Percentiles rank a stretch among this genome's conserved stretches.
Evolutionary conservation across 768 basidiomycete species (phyloP).

Genomic region (Serpula lacrymans): DNA sequence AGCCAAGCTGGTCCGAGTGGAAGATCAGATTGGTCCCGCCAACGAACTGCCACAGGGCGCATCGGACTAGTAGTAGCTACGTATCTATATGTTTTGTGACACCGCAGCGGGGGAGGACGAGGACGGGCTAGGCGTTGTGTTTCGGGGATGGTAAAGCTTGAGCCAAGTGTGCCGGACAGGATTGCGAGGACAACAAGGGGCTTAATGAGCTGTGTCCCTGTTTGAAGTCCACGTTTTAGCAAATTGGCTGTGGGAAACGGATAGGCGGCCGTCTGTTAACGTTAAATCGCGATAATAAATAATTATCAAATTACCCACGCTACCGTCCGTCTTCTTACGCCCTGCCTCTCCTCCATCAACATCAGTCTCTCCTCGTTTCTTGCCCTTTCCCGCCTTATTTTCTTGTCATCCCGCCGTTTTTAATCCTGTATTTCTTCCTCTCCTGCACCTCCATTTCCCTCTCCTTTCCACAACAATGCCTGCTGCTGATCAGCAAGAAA

Average conservation of each 20-base stretch:
- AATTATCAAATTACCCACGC: conserved; percentile 25
- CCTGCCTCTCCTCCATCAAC: conserved; percentile 17
- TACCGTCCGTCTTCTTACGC: conserved; percentile 16
- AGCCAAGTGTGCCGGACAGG: too few relatives aligned
- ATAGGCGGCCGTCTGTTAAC: conserved; percentile 12
- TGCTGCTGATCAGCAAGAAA: conserved; percentile 36
- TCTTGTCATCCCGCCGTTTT: conserved; percentile 14
- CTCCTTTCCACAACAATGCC: conserved; percentile 31
- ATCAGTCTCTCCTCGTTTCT: conserved; percentile 25
- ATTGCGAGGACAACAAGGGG: too few relatives aligned
- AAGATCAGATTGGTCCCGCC: too few relatives aligned
- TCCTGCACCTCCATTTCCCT: conserved; percentile 7
- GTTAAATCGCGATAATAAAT: conserved; percentile 21
- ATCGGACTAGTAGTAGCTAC: too few relatives aligned
- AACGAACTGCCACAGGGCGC: too few relatives aligned
- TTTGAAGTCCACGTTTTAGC: not conserved
- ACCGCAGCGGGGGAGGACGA: too few relatives aligned
- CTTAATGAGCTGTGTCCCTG: not conserved
- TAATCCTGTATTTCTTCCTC: conserved; percentile 23
- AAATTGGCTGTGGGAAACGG: conserved; percentile 6
- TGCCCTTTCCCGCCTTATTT: conserved; percentile 29
- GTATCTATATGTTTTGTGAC: too few relatives aligned
- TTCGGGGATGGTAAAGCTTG: too few relatives aligned
- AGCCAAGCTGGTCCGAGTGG: too few relatives aligned
- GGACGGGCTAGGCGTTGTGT: too few relatives aligned